phyloP scores from a whole-genome alignment of 371 early-diverging fungal species.

The Zopfochytrium polystomum region DNA sequence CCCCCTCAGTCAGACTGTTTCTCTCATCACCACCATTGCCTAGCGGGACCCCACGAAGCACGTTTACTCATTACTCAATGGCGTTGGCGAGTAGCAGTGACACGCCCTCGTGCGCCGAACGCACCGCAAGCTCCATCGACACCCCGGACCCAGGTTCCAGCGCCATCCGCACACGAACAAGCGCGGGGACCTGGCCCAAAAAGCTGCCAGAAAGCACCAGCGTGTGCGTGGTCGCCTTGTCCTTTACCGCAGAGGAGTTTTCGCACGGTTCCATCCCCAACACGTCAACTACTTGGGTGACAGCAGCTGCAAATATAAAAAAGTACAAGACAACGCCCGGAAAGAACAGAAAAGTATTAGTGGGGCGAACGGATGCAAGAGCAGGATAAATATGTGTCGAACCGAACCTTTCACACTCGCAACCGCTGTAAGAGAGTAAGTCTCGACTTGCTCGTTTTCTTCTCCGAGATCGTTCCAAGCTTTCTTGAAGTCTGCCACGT shows the following conservation, averaged over 20 bases:
- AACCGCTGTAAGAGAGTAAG: constrained; percentile 77
- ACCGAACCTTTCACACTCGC: constrained; percentile 40
- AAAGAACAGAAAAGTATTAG: neutral
- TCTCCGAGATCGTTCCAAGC: constrained; percentile 75
- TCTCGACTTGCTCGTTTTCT: constrained; percentile 74
- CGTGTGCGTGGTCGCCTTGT: constrained; percentile 76
- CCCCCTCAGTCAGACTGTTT: no score
- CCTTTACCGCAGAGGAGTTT: constrained; percentile 59
- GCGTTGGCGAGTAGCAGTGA: no score
- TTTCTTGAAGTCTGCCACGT: constrained; percentile 66
- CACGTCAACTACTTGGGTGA: constrained; percentile 64
- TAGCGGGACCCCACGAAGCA: no score
- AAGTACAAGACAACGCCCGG: neutral
- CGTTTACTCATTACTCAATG: no score
- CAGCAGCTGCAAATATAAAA: constrained; percentile 53
- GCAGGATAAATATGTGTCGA: no score
- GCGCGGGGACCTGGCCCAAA: constrained; percentile 69
- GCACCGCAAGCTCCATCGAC: constrained; percentile 85
- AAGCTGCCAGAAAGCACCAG: constrained; percentile 82
- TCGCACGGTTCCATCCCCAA: constrained; percentile 84
- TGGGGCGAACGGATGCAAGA: no score
- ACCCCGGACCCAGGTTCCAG: constrained; percentile 77
- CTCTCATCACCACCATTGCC: no score
- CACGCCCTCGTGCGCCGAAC: constrained; percentile 74
- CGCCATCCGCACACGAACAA: constrained; percentile 86